These are phyloP conservation scores for Boletus speciosus DNA, from an alignment of 768 basidiomycete species.

Conservation along the genomic window DNA sequence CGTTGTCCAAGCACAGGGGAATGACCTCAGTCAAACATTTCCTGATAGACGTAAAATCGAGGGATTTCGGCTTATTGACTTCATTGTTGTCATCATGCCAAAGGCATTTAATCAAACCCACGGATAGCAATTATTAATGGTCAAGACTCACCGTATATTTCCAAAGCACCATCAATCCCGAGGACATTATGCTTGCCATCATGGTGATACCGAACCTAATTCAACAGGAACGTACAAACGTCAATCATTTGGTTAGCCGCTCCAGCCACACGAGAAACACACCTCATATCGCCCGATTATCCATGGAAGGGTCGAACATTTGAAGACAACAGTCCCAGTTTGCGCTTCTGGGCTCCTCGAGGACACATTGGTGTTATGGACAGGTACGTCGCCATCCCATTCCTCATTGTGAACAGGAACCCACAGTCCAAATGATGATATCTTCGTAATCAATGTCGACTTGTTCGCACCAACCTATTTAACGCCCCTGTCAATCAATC, in stretches of 20 bases:
- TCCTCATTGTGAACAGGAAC: slow-evolving; percentile 86
- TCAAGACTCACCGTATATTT: slow-evolving; percentile 72
- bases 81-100: slow-evolving; percentile 4
- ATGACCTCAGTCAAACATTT: slow-evolving; percentile 71
- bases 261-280: not conserved
- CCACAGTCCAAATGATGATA: slow-evolving; percentile 89
- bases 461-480: slow-evolving; percentile 82
- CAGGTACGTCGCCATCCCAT: slow-evolving; percentile 85
- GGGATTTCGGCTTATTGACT: slow-evolving; percentile 68
- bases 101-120: not conserved
- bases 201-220: slow-evolving; percentile 85
- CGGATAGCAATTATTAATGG: not conserved
- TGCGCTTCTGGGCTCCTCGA: slow-evolving; percentile 42
- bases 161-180: slow-evolving; percentile 77
- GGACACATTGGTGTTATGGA: slow-evolving; percentile 40
- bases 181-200: slow-evolving; percentile 98
- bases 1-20: slow-evolving; percentile 81
- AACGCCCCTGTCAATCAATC: not conserved
- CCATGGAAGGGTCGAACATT: slow-evolving; percentile 83
- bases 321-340: slow-evolving; percentile 70
- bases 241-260: not conserved
- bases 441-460: slow-evolving; percentile 76
- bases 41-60: slow-evolving; percentile 66
- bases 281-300: slow-evolving; percentile 79
- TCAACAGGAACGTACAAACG: not conserved